phyloP scores from a whole-genome alignment of 2,329 filamentous ascomycete genomes.

The Plenodomus lindquistii region DNA sequence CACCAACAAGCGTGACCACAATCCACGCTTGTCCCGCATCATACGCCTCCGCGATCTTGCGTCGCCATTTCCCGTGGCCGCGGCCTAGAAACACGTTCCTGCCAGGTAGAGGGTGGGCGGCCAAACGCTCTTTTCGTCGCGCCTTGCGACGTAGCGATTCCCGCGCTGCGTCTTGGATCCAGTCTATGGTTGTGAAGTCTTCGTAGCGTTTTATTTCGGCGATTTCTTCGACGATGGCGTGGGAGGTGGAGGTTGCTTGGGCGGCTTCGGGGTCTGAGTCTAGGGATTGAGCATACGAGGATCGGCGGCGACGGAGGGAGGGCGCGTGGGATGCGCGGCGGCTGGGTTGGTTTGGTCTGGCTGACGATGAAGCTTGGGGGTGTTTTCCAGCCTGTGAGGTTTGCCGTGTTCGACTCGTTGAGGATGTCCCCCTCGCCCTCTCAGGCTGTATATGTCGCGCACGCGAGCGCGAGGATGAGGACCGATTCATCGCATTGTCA shows the following conservation, averaged over 20 bases:
- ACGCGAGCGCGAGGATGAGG: slow-evolving; percentile 43
- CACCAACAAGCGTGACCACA: slow-evolving; percentile 89
- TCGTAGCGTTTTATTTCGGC: slow-evolving; percentile 98
- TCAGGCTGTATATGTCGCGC: slow-evolving; percentile 3
- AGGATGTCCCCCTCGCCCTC: neutral
- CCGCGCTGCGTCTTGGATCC: slow-evolving; percentile 95
- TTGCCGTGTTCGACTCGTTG: slow-evolving; percentile 6
- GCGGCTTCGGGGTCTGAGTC: slow-evolving; percentile 64
- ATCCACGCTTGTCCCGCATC: slow-evolving; percentile 98
- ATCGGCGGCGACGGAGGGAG: slow-evolving; percentile 62
- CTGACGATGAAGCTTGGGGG: slow-evolving; percentile 23
- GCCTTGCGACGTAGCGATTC: slow-evolving; percentile 83
- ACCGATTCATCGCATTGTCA: slow-evolving; percentile 51
- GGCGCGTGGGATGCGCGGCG: slow-evolving; percentile 56
- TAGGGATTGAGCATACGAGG: slow-evolving; percentile 61
- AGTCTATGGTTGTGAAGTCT: slow-evolving; percentile 98
- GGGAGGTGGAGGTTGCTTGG: slow-evolving; percentile 59
- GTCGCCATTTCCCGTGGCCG: slow-evolving; percentile 66
- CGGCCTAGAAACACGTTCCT: slow-evolving; percentile 63
- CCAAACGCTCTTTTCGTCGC: slow-evolving; percentile 70
- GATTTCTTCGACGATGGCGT: slow-evolving; percentile 89
- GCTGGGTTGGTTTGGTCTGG: slow-evolving; percentile 16
- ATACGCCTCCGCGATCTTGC: slow-evolving; percentile 82
- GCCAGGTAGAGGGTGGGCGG: slow-evolving; percentile 30
- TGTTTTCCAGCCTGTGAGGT: slow-evolving; percentile 45